Percentiles rank a stretch among this genome's conserved stretches.
Conservation (phyloP, 2,329 filamentous ascomycete species). For the Dothideomycetes sp. region DNA sequence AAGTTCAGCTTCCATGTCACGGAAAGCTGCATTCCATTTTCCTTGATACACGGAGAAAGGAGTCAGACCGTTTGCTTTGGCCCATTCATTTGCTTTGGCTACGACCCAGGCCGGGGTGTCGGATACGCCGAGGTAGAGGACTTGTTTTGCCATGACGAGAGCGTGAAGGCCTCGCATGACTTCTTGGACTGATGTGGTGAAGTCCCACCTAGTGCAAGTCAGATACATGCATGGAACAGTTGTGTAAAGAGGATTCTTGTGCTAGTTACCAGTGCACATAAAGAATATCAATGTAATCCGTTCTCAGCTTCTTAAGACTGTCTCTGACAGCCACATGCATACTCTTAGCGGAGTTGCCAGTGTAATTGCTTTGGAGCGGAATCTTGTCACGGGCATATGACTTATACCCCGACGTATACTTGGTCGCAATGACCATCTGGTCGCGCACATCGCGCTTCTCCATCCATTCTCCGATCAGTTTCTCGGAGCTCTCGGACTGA, state of each 20-base stretch:
- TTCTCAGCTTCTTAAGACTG: slow-evolving; percentile 35
- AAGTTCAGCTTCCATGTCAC: slow-evolving; percentile 61
- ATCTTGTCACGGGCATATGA: slow-evolving; percentile 15
- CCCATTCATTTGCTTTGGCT: slow-evolving; percentile 53
- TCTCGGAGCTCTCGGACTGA: slow-evolving; percentile 52
- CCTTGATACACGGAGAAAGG: slow-evolving; percentile 63
- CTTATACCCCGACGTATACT: slow-evolving; percentile 51
- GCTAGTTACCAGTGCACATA: slow-evolving; percentile 31
- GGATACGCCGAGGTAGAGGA: slow-evolving; percentile 56
- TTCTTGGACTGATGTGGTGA: slow-evolving; percentile 52
- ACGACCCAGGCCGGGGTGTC: slow-evolving; percentile 63
- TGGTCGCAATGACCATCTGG: slow-evolving; percentile 60
- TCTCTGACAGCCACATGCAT: slow-evolving; percentile 33
- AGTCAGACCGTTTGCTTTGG: slow-evolving; percentile 56
- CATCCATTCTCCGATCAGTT: slow-evolving; percentile 64
- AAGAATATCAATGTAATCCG: slow-evolving; percentile 33
- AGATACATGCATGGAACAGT: slow-evolving; percentile 2
- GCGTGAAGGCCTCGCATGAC: slow-evolving; percentile 58
- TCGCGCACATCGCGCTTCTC: slow-evolving; percentile 51
- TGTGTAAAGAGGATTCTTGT: slow-evolving; percentile 7
- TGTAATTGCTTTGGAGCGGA: slow-evolving; percentile 26
- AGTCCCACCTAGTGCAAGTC: slow-evolving; percentile 46
- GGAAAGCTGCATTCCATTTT: slow-evolving; percentile 46
- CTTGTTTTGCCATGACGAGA: slow-evolving; percentile 49
- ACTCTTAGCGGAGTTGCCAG: slow-evolving; percentile 33